A percentile compares a stretch with the other conserved stretches of the same genome.
Conservation (phyloP, 495 filamentous ascomycete species). For the Neurospora sp. region DNA sequence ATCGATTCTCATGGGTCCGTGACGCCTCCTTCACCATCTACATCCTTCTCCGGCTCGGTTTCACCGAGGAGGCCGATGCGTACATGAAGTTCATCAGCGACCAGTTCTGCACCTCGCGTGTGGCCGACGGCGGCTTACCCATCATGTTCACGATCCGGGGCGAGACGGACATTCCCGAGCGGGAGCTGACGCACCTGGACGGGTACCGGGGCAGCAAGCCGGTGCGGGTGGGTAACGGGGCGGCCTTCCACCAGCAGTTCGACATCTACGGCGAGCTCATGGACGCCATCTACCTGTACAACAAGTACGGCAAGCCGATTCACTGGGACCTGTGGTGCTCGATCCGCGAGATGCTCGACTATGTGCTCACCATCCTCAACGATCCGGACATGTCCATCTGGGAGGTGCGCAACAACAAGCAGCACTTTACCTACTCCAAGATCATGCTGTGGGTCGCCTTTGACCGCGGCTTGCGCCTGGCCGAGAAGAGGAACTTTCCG, state of each 20-base stretch:
- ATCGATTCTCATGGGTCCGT: conserved; percentile 65
- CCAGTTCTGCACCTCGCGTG: conserved; percentile 43
- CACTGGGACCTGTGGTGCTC: conserved; percentile 57
- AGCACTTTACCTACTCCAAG: conserved; percentile 65
- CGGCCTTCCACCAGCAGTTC: conserved; percentile 62
- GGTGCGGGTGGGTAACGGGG: conserved; percentile 66
- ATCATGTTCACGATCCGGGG: conserved; percentile 73
- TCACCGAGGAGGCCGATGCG: conserved; percentile 61
- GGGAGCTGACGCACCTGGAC: conserved; percentile 53
- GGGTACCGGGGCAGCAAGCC: conserved; percentile 59
- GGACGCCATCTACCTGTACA: conserved; percentile 67
- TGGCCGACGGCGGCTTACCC: conserved; percentile 45
- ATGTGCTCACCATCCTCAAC: conserved; percentile 42
- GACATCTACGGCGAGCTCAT: conserved; percentile 71
- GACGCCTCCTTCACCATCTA: conserved; percentile 69
- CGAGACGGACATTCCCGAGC: conserved; percentile 60
- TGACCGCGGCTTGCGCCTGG: conserved; percentile 58
- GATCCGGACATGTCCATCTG: conserved; percentile 69
- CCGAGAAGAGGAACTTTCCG: conserved; percentile 59
- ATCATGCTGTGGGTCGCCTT: conserved; percentile 72
- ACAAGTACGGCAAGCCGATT: conserved; percentile 66
- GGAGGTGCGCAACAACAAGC: conserved; percentile 63
- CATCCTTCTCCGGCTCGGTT: conserved; percentile 63
- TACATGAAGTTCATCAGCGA: conserved; percentile 69
- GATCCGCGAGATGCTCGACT: conserved; percentile 29